Conservation (phyloP, 192 early-diverging fungal genomes). For the Spizellomyces punctatus region DNA sequence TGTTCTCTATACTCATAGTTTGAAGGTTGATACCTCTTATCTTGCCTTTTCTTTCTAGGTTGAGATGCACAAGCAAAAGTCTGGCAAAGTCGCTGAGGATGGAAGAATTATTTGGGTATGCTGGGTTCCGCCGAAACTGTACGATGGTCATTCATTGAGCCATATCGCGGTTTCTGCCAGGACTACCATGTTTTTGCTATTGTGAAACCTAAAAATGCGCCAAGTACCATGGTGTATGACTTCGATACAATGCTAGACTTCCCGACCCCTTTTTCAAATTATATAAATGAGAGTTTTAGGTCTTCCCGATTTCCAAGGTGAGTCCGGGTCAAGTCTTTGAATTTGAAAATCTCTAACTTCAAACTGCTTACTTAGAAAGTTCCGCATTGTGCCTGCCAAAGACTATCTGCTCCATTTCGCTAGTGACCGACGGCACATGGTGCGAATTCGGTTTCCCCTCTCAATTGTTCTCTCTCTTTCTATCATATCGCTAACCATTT, state of each 20-base stretch:
- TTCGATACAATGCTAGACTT: conserved; percentile 9
- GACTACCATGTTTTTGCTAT: conserved; percentile 30
- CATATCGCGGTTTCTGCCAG: not conserved
- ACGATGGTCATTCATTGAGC: no score
- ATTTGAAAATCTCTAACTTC: not conserved
- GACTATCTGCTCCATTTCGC: conserved; percentile 10
- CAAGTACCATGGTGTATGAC: conserved; percentile 1
- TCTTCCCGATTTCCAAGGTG: conserved; percentile 1
- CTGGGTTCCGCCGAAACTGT: no score
- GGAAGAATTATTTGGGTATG: conserved; percentile 5
- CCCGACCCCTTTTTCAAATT: conserved; percentile 6
- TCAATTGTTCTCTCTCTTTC: no score
- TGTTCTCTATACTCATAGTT: not conserved
- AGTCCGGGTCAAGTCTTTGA: not conserved
- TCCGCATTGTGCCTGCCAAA: conserved; percentile 3
- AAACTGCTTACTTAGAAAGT: conserved; percentile 3
- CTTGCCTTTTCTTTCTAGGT: conserved; percentile 3
- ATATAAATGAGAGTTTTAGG: conserved; percentile 6
- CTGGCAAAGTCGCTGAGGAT: not conserved
- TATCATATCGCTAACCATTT: no score
- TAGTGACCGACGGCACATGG: conserved; percentile 29
- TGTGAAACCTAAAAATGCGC: not conserved
- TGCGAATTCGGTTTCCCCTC: not conserved
- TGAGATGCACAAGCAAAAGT: conserved; percentile 6
- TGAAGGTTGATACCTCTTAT: no score